phyloP scores from a whole-genome alignment of 2,329 filamentous ascomycete species.

The Penicillium nordicum region DNA sequence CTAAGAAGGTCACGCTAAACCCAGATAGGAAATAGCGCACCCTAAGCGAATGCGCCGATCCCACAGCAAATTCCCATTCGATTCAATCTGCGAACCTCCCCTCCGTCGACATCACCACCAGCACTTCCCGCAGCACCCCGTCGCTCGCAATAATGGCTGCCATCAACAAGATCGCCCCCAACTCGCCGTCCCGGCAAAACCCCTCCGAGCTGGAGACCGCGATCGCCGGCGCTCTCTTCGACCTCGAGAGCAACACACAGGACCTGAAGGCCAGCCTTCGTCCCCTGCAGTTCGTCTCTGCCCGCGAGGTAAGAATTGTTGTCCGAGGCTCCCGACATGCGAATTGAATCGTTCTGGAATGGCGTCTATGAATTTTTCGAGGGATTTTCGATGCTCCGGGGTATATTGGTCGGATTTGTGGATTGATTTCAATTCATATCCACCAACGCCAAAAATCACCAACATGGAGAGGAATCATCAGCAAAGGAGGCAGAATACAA shows the following conservation, averaged over 20 bases:
- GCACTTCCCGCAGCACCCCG: slow-evolving; percentile 36
- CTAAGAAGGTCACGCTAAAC: slow-evolving; percentile 21
- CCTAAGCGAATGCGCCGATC: slow-evolving; percentile 36
- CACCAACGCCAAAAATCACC: slow-evolving; percentile 4
- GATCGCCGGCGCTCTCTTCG: slow-evolving; percentile 96
- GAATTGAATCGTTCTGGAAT: slow-evolving; percentile 13
- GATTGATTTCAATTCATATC: slow-evolving; percentile 10
- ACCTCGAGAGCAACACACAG: slow-evolving; percentile 98
- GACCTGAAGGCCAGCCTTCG: slow-evolving; percentile 95
- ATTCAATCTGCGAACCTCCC: slow-evolving; percentile 31
- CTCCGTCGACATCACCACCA: slow-evolving; percentile 36
- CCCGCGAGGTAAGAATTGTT: slow-evolving; percentile 83
- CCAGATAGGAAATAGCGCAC: slow-evolving; percentile 19
- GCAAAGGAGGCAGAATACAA: not conserved
- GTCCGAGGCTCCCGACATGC: slow-evolving; percentile 6
- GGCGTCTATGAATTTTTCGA: slow-evolving; percentile 18
- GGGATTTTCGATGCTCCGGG: slow-evolving; percentile 11
- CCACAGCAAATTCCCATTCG: slow-evolving; percentile 35
- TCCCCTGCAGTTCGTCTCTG: slow-evolving; percentile 97
- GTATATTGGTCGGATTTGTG: slow-evolving; percentile 15
- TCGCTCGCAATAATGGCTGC: slow-evolving; percentile 63
- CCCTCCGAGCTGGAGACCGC: slow-evolving; percentile 96
- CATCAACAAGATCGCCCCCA: slow-evolving; percentile 97
- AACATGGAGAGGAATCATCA: not conserved
- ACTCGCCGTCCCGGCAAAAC: slow-evolving; percentile 93